Evolutionary conservation across 371 early-diverging fungal species (phyloP).

Genomic region (Nematocida sp.): DNA sequence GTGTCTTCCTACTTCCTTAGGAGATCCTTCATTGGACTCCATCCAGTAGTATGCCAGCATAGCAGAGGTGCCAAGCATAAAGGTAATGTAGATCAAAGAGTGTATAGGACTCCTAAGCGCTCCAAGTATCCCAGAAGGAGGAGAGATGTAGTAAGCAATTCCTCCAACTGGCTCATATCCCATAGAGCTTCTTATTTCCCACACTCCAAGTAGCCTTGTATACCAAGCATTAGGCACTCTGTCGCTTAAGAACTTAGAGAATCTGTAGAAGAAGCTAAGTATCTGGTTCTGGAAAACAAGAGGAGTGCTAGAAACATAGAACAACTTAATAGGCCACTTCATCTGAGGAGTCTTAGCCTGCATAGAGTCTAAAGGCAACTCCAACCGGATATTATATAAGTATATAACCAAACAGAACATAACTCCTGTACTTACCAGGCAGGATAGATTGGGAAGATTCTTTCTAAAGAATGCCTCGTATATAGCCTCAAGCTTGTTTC

Average conservation of each 20-base stretch:
- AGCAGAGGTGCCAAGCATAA: constrained; percentile 86
- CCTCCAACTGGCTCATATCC: constrained; percentile 84
- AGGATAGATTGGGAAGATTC: constrained; percentile 89
- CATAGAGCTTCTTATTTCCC: constrained; percentile 74
- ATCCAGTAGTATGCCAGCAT: constrained; percentile 88
- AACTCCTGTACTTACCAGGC: constrained; percentile 78
- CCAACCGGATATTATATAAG: constrained; percentile 95
- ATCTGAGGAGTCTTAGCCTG: constrained; percentile 89
- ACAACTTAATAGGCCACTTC: constrained; percentile 92
- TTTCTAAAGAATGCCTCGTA: constrained; percentile 94
- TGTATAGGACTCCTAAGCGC: constrained; percentile 80
- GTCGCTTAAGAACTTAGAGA: constrained; percentile 87
- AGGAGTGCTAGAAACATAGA: constrained; percentile 99
- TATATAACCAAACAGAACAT: constrained; percentile 93
- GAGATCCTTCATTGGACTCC: constrained; percentile 81
- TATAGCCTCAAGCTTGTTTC: constrained; percentile 88
- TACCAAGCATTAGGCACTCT: constrained; percentile 86
- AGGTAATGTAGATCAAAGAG: constrained; percentile 80
- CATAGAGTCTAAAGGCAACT: constrained; percentile 91
- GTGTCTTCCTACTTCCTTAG: constrained; percentile 87
- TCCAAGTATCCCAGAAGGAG: constrained; percentile 78
- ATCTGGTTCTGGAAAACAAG: constrained; percentile 96
- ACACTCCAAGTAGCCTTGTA: constrained; percentile 86
- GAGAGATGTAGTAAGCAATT: constrained; percentile 89
- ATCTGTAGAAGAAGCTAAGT: constrained; percentile 83